Conservation (phyloP, 805 yeast genomes). For the Metschnikowia anglica region DNA sequence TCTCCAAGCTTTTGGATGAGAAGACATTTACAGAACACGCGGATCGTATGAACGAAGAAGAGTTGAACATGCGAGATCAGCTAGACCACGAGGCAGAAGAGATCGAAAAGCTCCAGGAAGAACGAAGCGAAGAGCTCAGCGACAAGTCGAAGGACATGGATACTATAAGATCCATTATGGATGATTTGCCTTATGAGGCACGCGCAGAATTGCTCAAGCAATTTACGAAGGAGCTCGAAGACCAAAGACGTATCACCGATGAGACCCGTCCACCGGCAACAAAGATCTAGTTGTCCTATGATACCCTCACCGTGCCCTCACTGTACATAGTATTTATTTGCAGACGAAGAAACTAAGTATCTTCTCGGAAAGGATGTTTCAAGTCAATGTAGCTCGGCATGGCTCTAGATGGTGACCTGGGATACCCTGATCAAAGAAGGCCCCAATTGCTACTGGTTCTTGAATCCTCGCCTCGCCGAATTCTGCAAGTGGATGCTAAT, state of each 20-base stretch:
- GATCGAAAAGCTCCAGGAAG: constrained; percentile 21
- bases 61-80: constrained; percentile 26
- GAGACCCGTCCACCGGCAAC: constrained; percentile 10
- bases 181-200: constrained; percentile 37
- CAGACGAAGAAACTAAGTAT: background rate
- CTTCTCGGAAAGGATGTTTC: background rate
- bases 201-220: constrained; percentile 31
- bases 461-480: no score
- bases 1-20: constrained; percentile 42
- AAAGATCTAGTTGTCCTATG: constrained; percentile 5
- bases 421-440: no score
- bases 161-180: constrained; percentile 31
- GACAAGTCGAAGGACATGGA: constrained; percentile 20
- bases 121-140: constrained; percentile 7
- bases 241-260: constrained; percentile 7
- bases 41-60: constrained; percentile 25
- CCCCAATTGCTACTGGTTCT: no score
- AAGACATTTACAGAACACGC: constrained; percentile 26
- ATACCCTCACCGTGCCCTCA: background rate
- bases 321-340: constrained; percentile 17
- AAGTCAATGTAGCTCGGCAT: no score
- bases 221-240: constrained; percentile 24
- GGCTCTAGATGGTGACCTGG: no score
- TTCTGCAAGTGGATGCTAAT: no score
- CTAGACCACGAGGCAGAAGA: constrained; percentile 28